Percentiles rank a stretch among this genome's conserved stretches.
phyloP scores from a whole-genome alignment of 2,329 filamentous ascomycete species.

The Daldinia eschscholtzii region DNA sequence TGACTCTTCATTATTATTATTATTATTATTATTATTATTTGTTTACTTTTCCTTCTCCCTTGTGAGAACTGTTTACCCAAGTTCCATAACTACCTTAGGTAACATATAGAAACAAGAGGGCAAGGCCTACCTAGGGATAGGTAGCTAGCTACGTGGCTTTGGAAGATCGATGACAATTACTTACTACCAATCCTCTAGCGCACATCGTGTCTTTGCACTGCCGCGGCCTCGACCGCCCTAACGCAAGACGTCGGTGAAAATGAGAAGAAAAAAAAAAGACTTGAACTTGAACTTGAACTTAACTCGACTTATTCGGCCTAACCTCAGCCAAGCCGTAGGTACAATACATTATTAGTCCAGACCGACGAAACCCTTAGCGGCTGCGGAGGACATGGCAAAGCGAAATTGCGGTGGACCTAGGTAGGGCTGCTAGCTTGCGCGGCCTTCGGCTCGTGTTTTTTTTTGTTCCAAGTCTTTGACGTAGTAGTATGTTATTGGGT shows the following conservation, averaged over 20 bases:
- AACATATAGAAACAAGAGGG: not conserved
- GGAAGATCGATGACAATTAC: not conserved
- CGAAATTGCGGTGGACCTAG: slow-evolving; percentile 39
- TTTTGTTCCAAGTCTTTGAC: not conserved
- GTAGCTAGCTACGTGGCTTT: not conserved
- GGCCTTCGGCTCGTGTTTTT: slow-evolving; percentile 13
- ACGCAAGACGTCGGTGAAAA: slow-evolving; percentile 25
- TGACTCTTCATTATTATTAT: too few relatives aligned
- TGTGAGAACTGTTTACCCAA: slow-evolving; percentile 1
- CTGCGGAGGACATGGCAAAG: slow-evolving; percentile 32
- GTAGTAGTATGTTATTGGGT: not conserved
- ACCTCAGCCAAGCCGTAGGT: not conserved
- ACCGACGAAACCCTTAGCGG: slow-evolving; percentile 22
- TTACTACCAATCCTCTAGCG: not conserved
- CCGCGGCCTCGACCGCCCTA: slow-evolving; percentile 7
- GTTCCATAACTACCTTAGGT: not conserved
- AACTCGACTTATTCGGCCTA: too few relatives aligned
- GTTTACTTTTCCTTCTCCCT: not conserved
- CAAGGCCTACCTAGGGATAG: not conserved
- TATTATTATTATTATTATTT: not conserved
- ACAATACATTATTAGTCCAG: slow-evolving; percentile 3
- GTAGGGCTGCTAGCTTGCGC: slow-evolving; percentile 27
- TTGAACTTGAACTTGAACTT: too few relatives aligned
- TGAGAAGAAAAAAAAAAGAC: not conserved
- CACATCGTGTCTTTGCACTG: not conserved